Conservation (phyloP, 2,329 filamentous ascomycete species). For the Zymoseptoria brevis region DNA sequence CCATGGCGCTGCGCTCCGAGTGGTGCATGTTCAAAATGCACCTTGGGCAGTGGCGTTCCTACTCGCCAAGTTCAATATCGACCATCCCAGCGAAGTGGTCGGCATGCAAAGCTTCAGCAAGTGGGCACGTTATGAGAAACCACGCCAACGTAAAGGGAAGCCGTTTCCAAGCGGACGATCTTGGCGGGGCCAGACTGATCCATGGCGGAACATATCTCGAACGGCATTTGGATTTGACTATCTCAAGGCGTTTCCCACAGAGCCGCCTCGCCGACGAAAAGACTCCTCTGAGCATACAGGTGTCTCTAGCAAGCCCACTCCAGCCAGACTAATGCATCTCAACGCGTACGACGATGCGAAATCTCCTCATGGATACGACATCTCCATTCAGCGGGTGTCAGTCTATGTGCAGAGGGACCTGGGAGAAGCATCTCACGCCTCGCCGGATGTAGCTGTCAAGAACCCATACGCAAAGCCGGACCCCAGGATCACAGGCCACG, state of each 20-base stretch:
- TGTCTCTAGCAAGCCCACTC: slow-evolving; percentile 6
- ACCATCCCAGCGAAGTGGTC: slow-evolving; percentile 38
- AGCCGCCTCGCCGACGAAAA: slow-evolving; percentile 6
- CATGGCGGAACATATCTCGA: slow-evolving; percentile 44
- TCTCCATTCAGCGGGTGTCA: slow-evolving; percentile 43
- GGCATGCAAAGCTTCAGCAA: slow-evolving; percentile 41
- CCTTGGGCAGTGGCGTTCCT: slow-evolving; percentile 43
- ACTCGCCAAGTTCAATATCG: slow-evolving; percentile 46
- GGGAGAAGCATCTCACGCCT: slow-evolving; percentile 28
- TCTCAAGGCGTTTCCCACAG: slow-evolving; percentile 37
- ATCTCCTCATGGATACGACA: slow-evolving; percentile 41
- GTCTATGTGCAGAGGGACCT: slow-evolving; percentile 46
- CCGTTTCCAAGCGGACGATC: slow-evolving; percentile 46
- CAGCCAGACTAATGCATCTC: slow-evolving; percentile 43
- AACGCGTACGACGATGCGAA: slow-evolving; percentile 41
- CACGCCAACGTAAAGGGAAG: slow-evolving; percentile 42
- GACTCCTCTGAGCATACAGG: slow-evolving; percentile 7
- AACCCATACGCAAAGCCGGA: slow-evolving; percentile 34
- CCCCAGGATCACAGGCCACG: neutral
- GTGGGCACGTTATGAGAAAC: slow-evolving; percentile 43
- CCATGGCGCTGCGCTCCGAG: slow-evolving; percentile 30
- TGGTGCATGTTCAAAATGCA: slow-evolving; percentile 47
- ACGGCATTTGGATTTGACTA: slow-evolving; percentile 47
- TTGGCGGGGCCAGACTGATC: slow-evolving; percentile 44
- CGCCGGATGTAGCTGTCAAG: slow-evolving; percentile 32